Conservation (phyloP, 2,329 filamentous ascomycete genomes). For the Fusarium buharicum region DNA sequence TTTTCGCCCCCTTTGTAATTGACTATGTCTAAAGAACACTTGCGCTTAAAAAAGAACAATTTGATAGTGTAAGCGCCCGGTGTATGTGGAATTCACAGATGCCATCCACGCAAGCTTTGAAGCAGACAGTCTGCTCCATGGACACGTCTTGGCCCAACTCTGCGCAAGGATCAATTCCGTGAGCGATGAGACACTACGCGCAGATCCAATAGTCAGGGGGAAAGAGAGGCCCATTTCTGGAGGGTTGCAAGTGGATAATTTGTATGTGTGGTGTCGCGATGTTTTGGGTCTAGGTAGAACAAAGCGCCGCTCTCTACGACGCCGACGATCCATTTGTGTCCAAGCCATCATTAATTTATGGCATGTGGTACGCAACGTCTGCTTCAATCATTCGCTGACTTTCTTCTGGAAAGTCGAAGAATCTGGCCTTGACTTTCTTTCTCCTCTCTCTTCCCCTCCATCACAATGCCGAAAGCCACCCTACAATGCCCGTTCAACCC, state of each 20-base stretch:
- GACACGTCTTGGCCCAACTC: constrained; percentile 26
- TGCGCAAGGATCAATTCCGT: constrained; percentile 27
- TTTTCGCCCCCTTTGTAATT: constrained; percentile 55
- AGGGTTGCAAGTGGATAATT: constrained; percentile 47
- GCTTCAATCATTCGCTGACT: background rate
- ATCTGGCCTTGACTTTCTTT: constrained; percentile 43
- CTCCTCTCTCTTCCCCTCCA: constrained; percentile 46
- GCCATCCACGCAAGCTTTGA: constrained; percentile 49
- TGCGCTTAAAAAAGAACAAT: constrained; percentile 47
- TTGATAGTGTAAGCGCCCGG: constrained; percentile 36
- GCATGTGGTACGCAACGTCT: constrained; percentile 28
- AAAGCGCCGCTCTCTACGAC: constrained; percentile 56
- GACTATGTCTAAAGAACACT: constrained; percentile 54
- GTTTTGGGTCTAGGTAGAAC: constrained; percentile 53
- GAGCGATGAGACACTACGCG: constrained; percentile 7
- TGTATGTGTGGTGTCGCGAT: constrained; percentile 54
- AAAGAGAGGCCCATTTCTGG: constrained; percentile 24
- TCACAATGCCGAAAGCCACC: constrained; percentile 48
- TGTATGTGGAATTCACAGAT: constrained; percentile 45
- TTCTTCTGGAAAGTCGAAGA: constrained; percentile 38
- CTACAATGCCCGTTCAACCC: constrained; percentile 41
- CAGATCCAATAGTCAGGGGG: constrained; percentile 14
- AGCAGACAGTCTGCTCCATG: constrained; percentile 49
- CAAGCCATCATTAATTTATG: constrained; percentile 29
- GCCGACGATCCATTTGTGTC: constrained; percentile 55